Evolutionary conservation across 805 yeast genomes (phyloP).

Genomic region (Candida hungchunana): DNA sequence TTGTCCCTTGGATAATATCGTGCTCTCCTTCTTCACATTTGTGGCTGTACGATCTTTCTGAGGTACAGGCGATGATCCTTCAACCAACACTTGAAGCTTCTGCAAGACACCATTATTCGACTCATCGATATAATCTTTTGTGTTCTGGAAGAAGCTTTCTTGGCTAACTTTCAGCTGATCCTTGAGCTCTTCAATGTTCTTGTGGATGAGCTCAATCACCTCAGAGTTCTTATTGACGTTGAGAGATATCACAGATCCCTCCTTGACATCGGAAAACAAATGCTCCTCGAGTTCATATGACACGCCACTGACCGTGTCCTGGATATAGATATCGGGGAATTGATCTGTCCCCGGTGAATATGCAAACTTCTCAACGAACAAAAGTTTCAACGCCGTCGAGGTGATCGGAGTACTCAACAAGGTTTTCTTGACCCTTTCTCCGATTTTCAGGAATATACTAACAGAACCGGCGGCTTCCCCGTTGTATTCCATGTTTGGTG

Average conservation of each 20-base stretch:
- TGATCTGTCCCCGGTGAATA: slow-evolving; percentile 67
- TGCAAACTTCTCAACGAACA: slow-evolving; percentile 85
- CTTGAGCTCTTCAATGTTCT: slow-evolving; percentile 19
- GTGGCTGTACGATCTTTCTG: slow-evolving; percentile 4
- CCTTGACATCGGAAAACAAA: slow-evolving; percentile 49
- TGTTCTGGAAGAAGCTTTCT: slow-evolving; percentile 13
- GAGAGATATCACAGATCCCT: slow-evolving; percentile 57
- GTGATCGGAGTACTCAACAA: slow-evolving; percentile 27
- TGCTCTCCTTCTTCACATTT: neutral
- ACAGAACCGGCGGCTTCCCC: neutral
- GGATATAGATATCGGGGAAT: slow-evolving; percentile 77
- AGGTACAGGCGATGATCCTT: slow-evolving; percentile 5
- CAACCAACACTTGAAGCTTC: slow-evolving; percentile 15
- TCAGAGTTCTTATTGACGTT: slow-evolving; percentile 40
- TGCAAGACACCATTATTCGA: slow-evolving; percentile 18
- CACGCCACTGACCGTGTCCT: slow-evolving; percentile 53
- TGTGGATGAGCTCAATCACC: slow-evolving; percentile 13
- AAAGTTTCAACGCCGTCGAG: slow-evolving; percentile 49
- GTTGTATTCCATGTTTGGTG: neutral
- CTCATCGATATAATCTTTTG: slow-evolving; percentile 25
- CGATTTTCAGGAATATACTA: slow-evolving; percentile 44
- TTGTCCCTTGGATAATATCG: neutral
- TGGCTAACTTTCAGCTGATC: slow-evolving; percentile 13
- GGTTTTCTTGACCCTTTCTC: slow-evolving; percentile 53
- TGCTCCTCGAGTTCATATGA: slow-evolving; percentile 80